Percentiles rank a stretch among this genome's conserved stretches.
Evolutionary conservation across 148 eudicot species (phyloP).

Genomic region (Amaranthus cruentus): DNA sequence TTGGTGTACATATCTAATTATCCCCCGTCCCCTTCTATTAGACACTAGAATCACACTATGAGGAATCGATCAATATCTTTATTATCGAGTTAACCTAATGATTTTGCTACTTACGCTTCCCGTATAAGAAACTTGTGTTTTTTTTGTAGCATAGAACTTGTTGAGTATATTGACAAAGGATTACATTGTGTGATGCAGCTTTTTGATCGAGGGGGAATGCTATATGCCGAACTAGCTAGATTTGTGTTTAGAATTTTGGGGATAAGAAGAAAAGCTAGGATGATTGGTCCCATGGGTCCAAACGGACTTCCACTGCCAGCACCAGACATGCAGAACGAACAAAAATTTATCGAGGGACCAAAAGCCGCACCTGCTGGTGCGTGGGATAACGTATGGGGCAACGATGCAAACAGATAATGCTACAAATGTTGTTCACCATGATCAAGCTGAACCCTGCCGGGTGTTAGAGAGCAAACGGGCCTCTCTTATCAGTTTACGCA

Average conservation of each 20-base stretch:
- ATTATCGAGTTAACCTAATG: not conserved
- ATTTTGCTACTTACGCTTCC: not conserved
- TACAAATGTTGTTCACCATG: not conserved
- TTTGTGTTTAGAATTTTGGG: conserved; percentile 83
- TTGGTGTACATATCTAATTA: not conserved
- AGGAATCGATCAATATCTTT: not conserved
- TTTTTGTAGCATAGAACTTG: not conserved
- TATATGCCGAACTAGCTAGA: conserved; percentile 95
- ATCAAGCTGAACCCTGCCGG: conserved; percentile 1
- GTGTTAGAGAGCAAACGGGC: conserved; percentile 8
- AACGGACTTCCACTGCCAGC: conserved; percentile 50
- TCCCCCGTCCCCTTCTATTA: too few relatives aligned
- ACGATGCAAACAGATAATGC: conserved; percentile 25
- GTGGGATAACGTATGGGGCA: conserved; percentile 88
- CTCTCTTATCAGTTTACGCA: conserved; percentile 6
- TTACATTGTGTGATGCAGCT: conserved; percentile 44
- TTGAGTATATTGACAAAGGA: not conserved
- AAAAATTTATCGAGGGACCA: conserved; percentile 52
- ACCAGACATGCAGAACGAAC: conserved; percentile 36
- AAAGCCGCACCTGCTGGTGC: conserved; percentile 56
- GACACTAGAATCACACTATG: not conserved
- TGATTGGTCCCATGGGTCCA: conserved; percentile 47
- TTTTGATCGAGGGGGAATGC: conserved; percentile 73
- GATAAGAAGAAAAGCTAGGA: conserved; percentile 49
- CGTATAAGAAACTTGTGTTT: not conserved